phyloP scores from a whole-genome alignment of 768 basidiomycete genomes.

The Pleurotus tuoliensis region DNA sequence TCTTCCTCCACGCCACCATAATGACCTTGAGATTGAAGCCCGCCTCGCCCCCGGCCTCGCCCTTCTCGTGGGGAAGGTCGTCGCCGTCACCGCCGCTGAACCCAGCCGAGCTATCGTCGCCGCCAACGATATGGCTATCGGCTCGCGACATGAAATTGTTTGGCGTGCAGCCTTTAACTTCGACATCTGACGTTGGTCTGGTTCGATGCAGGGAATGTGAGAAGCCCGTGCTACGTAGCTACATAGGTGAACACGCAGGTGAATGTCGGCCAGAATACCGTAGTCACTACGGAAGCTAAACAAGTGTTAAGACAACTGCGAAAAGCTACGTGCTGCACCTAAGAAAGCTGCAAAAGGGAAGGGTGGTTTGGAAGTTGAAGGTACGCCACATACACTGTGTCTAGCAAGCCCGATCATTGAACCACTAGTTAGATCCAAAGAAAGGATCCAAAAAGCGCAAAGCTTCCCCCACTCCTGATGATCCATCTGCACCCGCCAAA shows the following conservation, averaged over 20 bases:
- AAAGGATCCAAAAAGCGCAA: constrained; percentile 75
- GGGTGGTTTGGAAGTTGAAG: constrained; percentile 39
- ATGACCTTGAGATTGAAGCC: constrained; percentile 46
- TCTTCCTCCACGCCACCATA: constrained; percentile 8
- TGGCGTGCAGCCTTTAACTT: constrained; percentile 70
- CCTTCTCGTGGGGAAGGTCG: constrained; percentile 62
- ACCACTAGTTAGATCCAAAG: constrained; percentile 26
- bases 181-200: constrained; percentile 54
- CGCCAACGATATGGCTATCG: constrained; percentile 82
- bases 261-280: constrained; percentile 15
- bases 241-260: constrained; percentile 76
- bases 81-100: constrained; percentile 35
- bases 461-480: constrained; percentile 67
- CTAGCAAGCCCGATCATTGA: not conserved
- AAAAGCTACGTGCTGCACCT: constrained; percentile 47
- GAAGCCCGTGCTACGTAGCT: constrained; percentile 77
- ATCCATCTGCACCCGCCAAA: constrained; percentile 62
- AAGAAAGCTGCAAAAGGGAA: constrained; percentile 59
- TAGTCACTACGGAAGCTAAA: constrained; percentile 8
- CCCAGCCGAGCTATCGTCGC: constrained; percentile 49
- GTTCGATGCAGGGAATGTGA: constrained; percentile 78
- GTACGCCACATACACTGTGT: constrained; percentile 22
- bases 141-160: constrained; percentile 88
- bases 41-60: constrained; percentile 39
- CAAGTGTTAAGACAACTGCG: constrained; percentile 44